Base-by-base conservation (phyloP, 257 asterid species). In the Linaria vulgaris region DNA sequence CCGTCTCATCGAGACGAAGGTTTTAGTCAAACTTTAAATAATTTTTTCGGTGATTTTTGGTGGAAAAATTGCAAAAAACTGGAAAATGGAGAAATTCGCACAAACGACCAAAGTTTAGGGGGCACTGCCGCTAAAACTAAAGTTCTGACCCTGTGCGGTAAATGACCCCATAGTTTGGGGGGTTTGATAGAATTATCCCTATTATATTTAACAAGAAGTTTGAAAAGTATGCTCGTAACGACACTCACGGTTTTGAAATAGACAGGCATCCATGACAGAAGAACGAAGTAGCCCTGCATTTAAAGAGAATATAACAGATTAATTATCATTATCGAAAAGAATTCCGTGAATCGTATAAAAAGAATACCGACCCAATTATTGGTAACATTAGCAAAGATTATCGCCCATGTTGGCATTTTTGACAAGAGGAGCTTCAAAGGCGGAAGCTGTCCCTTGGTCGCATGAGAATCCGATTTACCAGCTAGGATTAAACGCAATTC, bases 241-340 rank as follows among this genome's bases (percentile, higher is more conserved):
- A 38, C 47, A 84, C 96, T 91, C 75, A 91, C 96, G 19, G 97
- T 87, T 79, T 87, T 87, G 61, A 92, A 92, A 71, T 92, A 89
- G 50, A 92, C 96, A 31, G 99, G 99, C 99, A 92, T 89, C 97
- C 99, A 92, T 39, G 99, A 79, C 57, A 92, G 94, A 72, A 92
- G 99, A 70, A 92, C 95, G 65, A 92, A 92, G 74, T 92, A 92
- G 24, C 99, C 99, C 98, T 92, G 95, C 88, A 82, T 72, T 51
- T 34, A 24, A 59, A 43, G 31, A 77, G 41, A 48, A 66, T 3
- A 38, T 17, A 34, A 24, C 22, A 52, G 14, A 44, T 39, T 39
- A 21, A 7, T 34, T 17, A 38, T 24, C 14, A n/a, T 14, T 39
- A 24, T 44, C 39, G 31, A 55, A 41, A 67, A 25, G 12, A 61